phyloP scores from a whole-genome alignment of 805 yeast genomes.

The Barnettozyma wickerhamii region DNA sequence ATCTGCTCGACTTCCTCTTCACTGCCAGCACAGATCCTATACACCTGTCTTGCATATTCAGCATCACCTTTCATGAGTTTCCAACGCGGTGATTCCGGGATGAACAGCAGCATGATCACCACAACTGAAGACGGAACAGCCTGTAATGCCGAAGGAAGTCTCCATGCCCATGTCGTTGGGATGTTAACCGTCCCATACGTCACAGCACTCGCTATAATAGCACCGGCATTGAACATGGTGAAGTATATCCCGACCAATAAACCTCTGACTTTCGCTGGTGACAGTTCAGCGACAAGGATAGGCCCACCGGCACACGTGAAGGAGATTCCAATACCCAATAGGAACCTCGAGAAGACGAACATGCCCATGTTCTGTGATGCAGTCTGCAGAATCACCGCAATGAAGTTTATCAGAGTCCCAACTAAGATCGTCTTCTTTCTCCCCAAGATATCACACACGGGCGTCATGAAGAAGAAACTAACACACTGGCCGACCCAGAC shows the following conservation, averaged over 20 bases:
- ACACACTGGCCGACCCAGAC: constrained; percentile 11
- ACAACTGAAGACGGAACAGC: constrained; percentile 20
- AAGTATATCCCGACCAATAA: no score
- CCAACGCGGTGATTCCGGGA: constrained; percentile 15
- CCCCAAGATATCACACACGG: constrained; percentile 9
- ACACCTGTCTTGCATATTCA: constrained; percentile 12
- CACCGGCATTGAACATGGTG: no score
- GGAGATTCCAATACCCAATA: constrained; percentile 10
- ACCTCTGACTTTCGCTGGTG: constrained; percentile 25
- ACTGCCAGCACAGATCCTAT: constrained; percentile 5
- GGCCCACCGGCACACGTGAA: constrained; percentile 10
- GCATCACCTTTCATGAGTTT: constrained; percentile 7
- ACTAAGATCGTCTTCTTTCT: constrained; percentile 11
- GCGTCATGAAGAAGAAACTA: constrained; percentile 2
- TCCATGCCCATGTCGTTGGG: constrained; percentile 28
- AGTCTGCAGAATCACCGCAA: constrained; percentile 11
- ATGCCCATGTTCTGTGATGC: constrained; percentile 12
- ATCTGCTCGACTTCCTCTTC: constrained; percentile 3
- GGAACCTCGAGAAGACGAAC: constrained; percentile 12
- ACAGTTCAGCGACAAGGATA: constrained; percentile 7
- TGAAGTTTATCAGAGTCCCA: constrained; percentile 2
- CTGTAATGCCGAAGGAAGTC: constrained; percentile 25
- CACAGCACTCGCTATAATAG: constrained; percentile 27
- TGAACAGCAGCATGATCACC: constrained; percentile 15
- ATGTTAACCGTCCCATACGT: constrained; percentile 27